Base-by-base conservation (phyloP, 495 filamentous ascomycete species). In the Penicillium ucsense region DNA sequence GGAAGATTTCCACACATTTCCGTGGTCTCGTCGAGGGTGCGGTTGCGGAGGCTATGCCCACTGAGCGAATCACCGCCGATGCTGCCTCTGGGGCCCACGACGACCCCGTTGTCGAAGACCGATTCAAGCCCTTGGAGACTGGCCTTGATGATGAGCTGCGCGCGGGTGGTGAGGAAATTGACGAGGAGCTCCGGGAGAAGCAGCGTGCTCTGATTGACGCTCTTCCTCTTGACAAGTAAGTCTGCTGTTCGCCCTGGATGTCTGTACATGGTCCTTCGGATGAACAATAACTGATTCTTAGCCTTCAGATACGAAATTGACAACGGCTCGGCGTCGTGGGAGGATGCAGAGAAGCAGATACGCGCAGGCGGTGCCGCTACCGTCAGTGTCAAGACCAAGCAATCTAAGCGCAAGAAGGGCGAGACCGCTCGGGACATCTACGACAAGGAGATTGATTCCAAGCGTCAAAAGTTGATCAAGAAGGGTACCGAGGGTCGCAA, bases 141-240 rank as follows among this genome's bases (percentile, higher is more conserved):
- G 67, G 68, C n/a, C 62, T 96, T 20, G 80, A 87, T n/a, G 88
- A 91, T 4, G 94, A 99, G 60, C 74, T 97, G 32, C 82, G 80
- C 42, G 85, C 92, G 54, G 92, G 83, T 8, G 89, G 85, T 2
- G 75, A 89, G 53, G 80, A 92, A 63, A 75, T 85, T 12, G 61
- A 90, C 53, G 69, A 70, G 33, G 82, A 78, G 41, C 62, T 95
- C 60, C 76, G 79, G 52, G 79, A 82, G 65, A 86, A 86, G 68
- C 86, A 91, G 65, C 79, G 83, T 56, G 85, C 85, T 47, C 66
- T 97, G 50, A 94, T 96, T 52, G 85, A 95, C 71, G 81, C 88
- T 52, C 67, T 97, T 38, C 89, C 89, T 32, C 72, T 98, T 38
- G 88, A 94, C 52, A 80, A 84, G 83, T 95, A 80, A 83, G 84